A percentile compares a stretch with the other conserved stretches of the same genome.
These are phyloP conservation scores for Colletotrichum navitas DNA, from an alignment of 2,329 filamentous ascomycete species.

Conservation along the genomic window DNA sequence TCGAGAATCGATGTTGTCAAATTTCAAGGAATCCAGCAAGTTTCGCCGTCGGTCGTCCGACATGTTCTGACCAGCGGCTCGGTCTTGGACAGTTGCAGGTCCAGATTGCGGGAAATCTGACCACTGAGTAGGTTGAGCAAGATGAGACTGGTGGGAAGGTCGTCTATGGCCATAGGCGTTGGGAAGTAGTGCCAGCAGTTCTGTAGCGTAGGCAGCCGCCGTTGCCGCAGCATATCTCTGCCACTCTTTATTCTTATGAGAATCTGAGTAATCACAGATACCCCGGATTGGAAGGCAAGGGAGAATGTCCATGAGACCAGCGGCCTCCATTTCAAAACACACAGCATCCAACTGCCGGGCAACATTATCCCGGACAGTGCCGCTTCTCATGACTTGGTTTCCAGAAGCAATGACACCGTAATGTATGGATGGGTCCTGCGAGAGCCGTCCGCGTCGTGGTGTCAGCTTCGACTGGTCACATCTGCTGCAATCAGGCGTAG, in stretches of 20 bases:
- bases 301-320: conserved; percentile 44
- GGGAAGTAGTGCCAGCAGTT: conserved; percentile 26
- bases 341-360: conserved; percentile 11
- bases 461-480: conserved; percentile 24
- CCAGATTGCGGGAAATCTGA: not conserved
- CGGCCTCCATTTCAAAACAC: conserved; percentile 48
- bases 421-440: conserved; percentile 27
- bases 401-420: conserved; percentile 47
- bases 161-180: accelerated
- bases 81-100: not conserved
- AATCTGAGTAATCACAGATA: conserved; percentile 55
- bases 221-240: conserved; percentile 50
- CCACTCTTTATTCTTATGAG: conserved; percentile 54
- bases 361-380: conserved; percentile 47
- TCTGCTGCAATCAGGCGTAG: not conserved
- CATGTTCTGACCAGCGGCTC: not conserved
- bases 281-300: conserved; percentile 51
- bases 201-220: conserved; percentile 47
- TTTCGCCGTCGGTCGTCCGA: not conserved
- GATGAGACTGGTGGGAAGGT: accelerated
- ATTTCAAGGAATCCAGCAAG: conserved; percentile 37
- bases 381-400: conserved; percentile 52
- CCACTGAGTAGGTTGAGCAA: not conserved
- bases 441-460: conserved; percentile 6
- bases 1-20: conserved; percentile 39